Conservation (phyloP, 352 stramenopile species). For the Phytophthora cactorum region DNA sequence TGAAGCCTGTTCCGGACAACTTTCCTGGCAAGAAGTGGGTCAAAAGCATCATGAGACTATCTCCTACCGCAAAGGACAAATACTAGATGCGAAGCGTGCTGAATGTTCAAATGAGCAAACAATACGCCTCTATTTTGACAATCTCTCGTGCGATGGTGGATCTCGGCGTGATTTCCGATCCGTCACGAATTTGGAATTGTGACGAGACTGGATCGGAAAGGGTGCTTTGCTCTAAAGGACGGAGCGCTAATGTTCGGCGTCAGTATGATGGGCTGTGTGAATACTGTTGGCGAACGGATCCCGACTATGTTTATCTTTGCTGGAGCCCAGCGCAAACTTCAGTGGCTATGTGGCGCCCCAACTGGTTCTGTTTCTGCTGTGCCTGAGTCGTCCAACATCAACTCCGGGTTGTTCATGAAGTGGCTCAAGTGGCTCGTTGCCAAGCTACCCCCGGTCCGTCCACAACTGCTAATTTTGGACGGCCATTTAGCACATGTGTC, state of each 20-base stretch:
- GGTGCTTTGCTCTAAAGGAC: constrained; percentile 3
- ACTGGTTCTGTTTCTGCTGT: neutral
- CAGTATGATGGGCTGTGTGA: constrained; percentile 16
- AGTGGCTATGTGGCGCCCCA: neutral
- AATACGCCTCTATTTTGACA: constrained; percentile 10
- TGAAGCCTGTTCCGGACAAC: constrained; percentile 4
- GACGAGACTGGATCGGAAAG: constrained; percentile 1
- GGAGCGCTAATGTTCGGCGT: constrained; percentile 2
- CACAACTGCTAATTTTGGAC: constrained; percentile 6
- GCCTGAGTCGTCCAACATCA: constrained; percentile 6
- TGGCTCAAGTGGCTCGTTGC: constrained; percentile 1
- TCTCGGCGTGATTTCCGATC: constrained; percentile 4
- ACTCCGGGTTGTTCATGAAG: neutral
- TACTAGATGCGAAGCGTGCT: constrained; percentile 8
- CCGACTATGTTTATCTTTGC: constrained; percentile 9
- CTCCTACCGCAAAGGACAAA: constrained; percentile 4
- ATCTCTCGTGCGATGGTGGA: neutral
- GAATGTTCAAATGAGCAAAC: constrained; percentile 5
- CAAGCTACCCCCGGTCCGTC: neutral
- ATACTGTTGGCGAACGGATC: neutral
- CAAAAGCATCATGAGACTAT: neutral
- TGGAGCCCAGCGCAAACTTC: neutral
- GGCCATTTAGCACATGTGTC: constrained; percentile 4
- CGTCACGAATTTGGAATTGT: constrained; percentile 11
- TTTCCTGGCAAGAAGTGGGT: constrained; percentile 8